phyloP scores from a whole-genome alignment of 805 yeast genomes.

The Candida corydali region DNA sequence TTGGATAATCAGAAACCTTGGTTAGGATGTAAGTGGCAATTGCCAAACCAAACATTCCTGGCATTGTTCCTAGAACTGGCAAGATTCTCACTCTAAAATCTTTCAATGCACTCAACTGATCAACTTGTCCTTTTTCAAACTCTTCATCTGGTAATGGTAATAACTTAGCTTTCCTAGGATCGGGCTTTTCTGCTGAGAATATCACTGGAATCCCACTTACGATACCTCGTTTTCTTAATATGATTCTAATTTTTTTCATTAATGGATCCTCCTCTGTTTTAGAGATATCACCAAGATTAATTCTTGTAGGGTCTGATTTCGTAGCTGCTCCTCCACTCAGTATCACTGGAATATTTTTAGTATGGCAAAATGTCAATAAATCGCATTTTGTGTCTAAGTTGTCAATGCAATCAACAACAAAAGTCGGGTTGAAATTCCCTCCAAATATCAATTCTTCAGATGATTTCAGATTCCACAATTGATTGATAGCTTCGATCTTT shows the following conservation, averaged over 20 bases:
- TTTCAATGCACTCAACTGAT: conserved; percentile 78
- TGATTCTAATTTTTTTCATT: conserved; percentile 80
- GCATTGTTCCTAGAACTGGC: conserved; percentile 96
- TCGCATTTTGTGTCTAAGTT: conserved; percentile 97
- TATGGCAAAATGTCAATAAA: conserved; percentile 67
- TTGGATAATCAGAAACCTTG: conserved; percentile 78
- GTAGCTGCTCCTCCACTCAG: conserved; percentile 98
- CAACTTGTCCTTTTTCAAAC: conserved; percentile 75
- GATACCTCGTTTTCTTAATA: conserved; percentile 78
- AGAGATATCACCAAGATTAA: conserved; percentile 84
- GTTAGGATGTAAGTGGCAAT: conserved; percentile 83
- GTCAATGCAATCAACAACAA: conserved; percentile 92
- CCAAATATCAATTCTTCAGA: conserved; percentile 59
- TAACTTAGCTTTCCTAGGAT: conserved; percentile 84
- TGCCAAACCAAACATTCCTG: conserved; percentile 91
- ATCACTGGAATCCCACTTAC: conserved; percentile 75
- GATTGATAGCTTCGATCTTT: conserved; percentile 69
- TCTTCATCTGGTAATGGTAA: conserved; percentile 84
- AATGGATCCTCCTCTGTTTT: conserved; percentile 92
- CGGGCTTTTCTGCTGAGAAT: conserved; percentile 94
- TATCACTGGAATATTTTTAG: conserved; percentile 59
- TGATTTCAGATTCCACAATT: conserved; percentile 66
- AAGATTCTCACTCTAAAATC: conserved; percentile 91
- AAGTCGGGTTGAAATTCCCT: conserved; percentile 54
- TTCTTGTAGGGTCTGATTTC: conserved; percentile 90